Base-by-base conservation (phyloP, 331 rosid species). In the Cydonia oblonga region DNA sequence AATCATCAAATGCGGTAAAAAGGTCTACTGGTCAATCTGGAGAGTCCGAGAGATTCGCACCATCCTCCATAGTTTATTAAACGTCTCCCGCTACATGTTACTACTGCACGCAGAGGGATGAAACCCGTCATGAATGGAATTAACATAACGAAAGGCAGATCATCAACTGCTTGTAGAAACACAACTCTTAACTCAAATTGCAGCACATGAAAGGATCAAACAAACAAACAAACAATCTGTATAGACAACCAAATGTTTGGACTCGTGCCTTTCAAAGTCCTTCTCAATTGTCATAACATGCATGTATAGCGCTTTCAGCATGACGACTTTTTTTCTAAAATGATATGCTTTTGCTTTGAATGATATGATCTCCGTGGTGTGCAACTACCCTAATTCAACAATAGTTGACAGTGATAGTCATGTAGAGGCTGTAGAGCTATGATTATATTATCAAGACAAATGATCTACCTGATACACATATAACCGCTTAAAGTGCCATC, bases 401-500 rank as follows among this genome's bases (percentile, higher is more conserved):
- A 14, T n/a, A 53, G 73, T 40, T 40, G 46, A 40, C 15, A 40
- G 46, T 1, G 46, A 40, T 15, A 10, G 44, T 38, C 14, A 1
- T 38, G 44, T 38, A 38, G 44, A 38, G 14, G 44, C 44, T 38
- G 44, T 38, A 9, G 44, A 1, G 13, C 14, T 38, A 1, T 38
- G 62, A 38, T 13, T 30, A 28, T 29, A 51, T 9, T 28, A 29
- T 20, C 54, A 23, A 56, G 65, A 33, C 24, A 70, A 22, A 22
- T 22, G 53, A 70, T 38, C 75, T 56, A 62, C 65, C 26, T 28
- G 38, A 57, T 35, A 70, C 44, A 46, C 11, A 3, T 15, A 38
- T 22, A 33, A 57, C 66, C 28, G 25, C 81, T 89, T 81, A 93
- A 69, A 93, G 97, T 13, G 97, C 97, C 98, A 93, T 90, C 89